Conservation (phyloP, 805 yeast genomes). For the Ogataea sp. region DNA sequence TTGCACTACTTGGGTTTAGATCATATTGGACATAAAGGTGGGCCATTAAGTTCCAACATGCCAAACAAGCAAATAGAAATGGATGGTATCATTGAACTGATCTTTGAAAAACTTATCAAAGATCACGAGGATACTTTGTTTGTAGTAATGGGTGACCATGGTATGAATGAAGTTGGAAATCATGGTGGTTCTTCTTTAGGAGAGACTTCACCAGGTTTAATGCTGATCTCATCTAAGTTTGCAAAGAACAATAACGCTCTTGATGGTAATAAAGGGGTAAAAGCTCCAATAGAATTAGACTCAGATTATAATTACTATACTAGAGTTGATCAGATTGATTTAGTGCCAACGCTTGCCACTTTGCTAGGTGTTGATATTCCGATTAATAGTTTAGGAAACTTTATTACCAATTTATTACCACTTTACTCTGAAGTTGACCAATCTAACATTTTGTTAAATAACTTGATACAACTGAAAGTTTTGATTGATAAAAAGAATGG, state of each 20-base stretch:
- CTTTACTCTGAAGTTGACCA: conserved; percentile 37
- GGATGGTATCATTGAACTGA: conserved; percentile 55
- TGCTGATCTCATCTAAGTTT: conserved; percentile 60
- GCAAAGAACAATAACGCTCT: conserved; percentile 15
- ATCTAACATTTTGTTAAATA: conserved; percentile 36
- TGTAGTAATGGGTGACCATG: conserved; percentile 87
- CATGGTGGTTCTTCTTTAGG: conserved; percentile 95
- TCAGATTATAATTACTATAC: conserved; percentile 45
- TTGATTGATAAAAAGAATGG: conserved; percentile 35
- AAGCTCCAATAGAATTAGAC: conserved; percentile 31
- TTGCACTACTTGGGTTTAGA: conserved; percentile 91
- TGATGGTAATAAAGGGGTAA: conserved; percentile 11
- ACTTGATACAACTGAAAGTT: conserved; percentile 47
- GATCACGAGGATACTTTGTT: conserved; percentile 46
- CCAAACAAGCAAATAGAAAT: conserved; percentile 74
- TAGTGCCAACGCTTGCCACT: conserved; percentile 62
- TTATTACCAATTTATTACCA: conserved; percentile 49
- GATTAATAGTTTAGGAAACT: conserved; percentile 63
- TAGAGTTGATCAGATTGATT: conserved; percentile 55
- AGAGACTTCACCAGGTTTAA: conserved; percentile 82
- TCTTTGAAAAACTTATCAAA: conserved; percentile 31
- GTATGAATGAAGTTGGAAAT: conserved; percentile 92
- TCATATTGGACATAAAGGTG: conserved; percentile 97
- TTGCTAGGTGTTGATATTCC: conserved; percentile 63
- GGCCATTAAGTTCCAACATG: conserved; percentile 79